Percentiles rank a stretch among this genome's conserved stretches.
Conservation (phyloP, 2,329 filamentous ascomycete species). For the Xylaria arbuscula region DNA sequence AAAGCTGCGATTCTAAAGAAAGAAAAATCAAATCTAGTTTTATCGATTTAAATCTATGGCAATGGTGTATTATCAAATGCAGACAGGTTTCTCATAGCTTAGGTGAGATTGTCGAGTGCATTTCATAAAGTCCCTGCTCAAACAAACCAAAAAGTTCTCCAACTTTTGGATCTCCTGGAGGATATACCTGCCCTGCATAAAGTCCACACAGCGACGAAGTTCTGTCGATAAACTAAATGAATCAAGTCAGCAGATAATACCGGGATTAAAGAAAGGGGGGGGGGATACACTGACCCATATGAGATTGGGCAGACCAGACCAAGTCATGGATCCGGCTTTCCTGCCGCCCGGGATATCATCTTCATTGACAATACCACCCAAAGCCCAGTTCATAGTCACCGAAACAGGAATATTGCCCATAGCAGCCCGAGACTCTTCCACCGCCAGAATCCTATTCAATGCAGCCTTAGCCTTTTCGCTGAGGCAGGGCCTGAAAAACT, state of each 20-base stretch:
- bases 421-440: constrained; percentile 32
- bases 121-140: constrained; percentile 39
- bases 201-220: constrained; percentile 38
- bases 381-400: constrained; percentile 34
- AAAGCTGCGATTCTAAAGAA: no score
- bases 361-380: constrained; percentile 41
- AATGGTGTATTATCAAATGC: no score
- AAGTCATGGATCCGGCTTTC: constrained; percentile 40
- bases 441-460: constrained; percentile 23
- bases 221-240: constrained; percentile 38
- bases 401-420: constrained; percentile 39
- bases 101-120: constrained; percentile 23
- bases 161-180: constrained; percentile 34
- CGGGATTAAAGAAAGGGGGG: neutral
- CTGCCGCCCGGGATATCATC: constrained; percentile 39
- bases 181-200: constrained; percentile 40
- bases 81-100: constrained; percentile 25
- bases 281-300: constrained; percentile 34
- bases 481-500: constrained; percentile 41
- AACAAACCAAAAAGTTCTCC: constrained; percentile 35
- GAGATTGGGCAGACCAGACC: constrained; percentile 40
- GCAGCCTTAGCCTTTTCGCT: constrained; percentile 35
- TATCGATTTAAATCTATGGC: no score
- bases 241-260: constrained; percentile 24
- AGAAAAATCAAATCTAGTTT: no score